Percentiles rank a stretch among this genome's conserved stretches.
These are phyloP conservation scores for Hordeum pubiflorum DNA, from an alignment of 202 grass and related monocot species.

Conservation along the genomic window DNA sequence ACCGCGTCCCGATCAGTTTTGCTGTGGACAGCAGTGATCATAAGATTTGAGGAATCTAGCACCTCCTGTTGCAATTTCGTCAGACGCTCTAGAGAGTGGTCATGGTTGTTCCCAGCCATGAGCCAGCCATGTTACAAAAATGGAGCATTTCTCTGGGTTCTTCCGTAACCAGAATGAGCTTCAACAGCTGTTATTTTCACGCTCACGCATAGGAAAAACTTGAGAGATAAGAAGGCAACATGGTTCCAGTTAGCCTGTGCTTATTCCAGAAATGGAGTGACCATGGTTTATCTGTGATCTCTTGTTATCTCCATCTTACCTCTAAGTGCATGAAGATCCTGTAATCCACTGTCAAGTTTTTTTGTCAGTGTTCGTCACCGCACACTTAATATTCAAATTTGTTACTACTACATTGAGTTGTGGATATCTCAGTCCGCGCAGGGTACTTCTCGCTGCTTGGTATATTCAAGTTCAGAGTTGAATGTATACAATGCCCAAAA, in stretches of 20 bases:
- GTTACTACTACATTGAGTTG: neutral
- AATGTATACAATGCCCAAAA: neutral
- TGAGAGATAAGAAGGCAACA: neutral
- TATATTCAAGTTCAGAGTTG: neutral
- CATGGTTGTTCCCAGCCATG: neutral
- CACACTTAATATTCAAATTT: neutral
- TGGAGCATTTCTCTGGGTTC: neutral
- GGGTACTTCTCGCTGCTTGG: neutral
- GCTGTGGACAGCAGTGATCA: neutral
- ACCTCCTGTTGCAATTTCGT: neutral
- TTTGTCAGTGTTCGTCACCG: neutral
- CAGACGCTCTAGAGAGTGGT: neutral
- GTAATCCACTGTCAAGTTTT: neutral
- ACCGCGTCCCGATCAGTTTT: neutral
- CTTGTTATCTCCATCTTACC: neutral
- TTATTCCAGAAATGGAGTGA: neutral
- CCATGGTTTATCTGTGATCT: neutral
- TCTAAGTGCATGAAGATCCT: neutral
- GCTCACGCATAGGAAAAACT: neutral
- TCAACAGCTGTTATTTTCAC: neutral
- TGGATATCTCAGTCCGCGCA: neutral
- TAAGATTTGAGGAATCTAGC: neutral
- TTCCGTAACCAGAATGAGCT: neutral
- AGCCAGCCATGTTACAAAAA: neutral
- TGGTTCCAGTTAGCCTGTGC: neutral